phyloP scores from a whole-genome alignment of 345 rosid genomes.

The Bruguiera parviflora region DNA sequence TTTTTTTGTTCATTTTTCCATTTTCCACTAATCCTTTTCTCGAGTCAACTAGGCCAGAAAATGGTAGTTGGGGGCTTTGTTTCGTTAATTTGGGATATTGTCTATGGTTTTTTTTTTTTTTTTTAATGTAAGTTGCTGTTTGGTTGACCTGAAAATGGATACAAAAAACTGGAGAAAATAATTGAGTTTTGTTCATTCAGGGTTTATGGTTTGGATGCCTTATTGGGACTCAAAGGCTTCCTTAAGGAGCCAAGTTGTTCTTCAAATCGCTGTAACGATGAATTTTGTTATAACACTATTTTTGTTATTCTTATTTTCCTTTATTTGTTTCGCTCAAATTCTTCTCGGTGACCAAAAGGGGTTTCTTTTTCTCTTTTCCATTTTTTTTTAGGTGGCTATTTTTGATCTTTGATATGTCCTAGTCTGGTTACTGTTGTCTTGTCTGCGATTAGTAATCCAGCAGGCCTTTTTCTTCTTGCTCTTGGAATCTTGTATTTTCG shows the following conservation, averaged over 20 bases:
- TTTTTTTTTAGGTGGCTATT: not conserved
- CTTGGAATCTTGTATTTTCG: conserved; percentile 72
- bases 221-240: not conserved
- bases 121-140: conserved; percentile 9
- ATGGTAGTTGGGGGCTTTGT: not conserved
- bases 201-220: not conserved
- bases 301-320: no score
- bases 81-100: not conserved
- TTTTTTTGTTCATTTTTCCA: not conserved
- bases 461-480: conserved; percentile 19
- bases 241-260: no score
- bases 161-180: not conserved
- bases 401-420: conserved; percentile 4
- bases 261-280: no score
- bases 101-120: not conserved
- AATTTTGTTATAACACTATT: no score
- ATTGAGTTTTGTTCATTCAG: not conserved
- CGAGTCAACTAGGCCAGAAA: not conserved
- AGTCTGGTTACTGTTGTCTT: conserved; percentile 21
- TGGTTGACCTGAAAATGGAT: conserved; percentile 15
- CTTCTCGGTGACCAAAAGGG: no score
- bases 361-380: no score
- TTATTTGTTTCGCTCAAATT: no score
- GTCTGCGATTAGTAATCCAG: conserved; percentile 20
- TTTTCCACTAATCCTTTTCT: not conserved